Evolutionary conservation across 2,329 filamentous ascomycete genomes (phyloP), one percentile per base, ranked within the genome.

Genomic region (Karstenula rhodostoma): DNA sequence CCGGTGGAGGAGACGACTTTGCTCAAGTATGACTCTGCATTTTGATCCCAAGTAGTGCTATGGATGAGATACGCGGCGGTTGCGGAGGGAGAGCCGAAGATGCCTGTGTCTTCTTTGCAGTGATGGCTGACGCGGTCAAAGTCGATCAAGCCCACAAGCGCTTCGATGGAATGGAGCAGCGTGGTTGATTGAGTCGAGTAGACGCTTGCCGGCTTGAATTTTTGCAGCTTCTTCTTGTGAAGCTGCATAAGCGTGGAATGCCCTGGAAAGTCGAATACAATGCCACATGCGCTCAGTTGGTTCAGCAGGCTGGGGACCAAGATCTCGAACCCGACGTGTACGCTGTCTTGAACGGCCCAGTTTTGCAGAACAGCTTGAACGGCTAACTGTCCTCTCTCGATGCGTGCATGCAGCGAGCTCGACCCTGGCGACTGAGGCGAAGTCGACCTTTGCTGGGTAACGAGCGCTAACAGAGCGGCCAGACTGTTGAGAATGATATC

Each of bases 71-170:
- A 77, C 13, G 74, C 78, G 0, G 79, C 79, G 1, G 78, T 80
- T 1, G 79, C 74, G 2, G 78, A 75, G 7, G 79, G 79, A 1
- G 78, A 80, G 5, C 64, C 75, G 66, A 79, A 70, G 57, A 80
- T 75, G 32, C n/a, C 47, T 8, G 9, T 54, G 29, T 47, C 52
- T 33, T 33, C 29, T 33, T 33, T 33, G 29, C 29, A 33, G 27
- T 62, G 59, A 55, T 64, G 61, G 6, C 74, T 72, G 9, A 80
- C 63, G 35, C 63, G 64, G 56, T 78, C 66, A 57, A 80, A 81
- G 33, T 79, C 71, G 37, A 77, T 65, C 40, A 64, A 62, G 17
- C 77, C 73, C n/a, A 74, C 69, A 46, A 79, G 75, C 0, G 76
- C 77, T 52, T 81, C 79, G 0, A 81, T 62, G 0, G 78, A 80